Percentiles rank a stretch among this genome's conserved stretches.
Conservation (phyloP, 2,329 filamentous ascomycete genomes). For the Chaetomiaceae sp. region DNA sequence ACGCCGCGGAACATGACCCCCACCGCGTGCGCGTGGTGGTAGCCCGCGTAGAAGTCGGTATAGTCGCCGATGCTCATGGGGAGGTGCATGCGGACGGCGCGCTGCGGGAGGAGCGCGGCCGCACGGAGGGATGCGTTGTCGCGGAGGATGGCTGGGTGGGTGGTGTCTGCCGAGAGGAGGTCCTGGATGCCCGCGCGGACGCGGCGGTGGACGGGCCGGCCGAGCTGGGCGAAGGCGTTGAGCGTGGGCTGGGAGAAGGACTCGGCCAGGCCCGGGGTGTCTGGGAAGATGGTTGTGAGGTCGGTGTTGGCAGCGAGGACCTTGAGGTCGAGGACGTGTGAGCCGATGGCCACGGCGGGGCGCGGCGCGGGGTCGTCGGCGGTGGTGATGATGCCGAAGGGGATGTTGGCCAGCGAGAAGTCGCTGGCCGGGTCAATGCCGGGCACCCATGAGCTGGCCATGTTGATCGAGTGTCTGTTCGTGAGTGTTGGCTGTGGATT, state of each 20-base stretch:
- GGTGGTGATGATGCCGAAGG: conserved; percentile 69
- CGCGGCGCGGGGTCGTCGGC: conserved; percentile 35
- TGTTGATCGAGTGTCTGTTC: background rate
- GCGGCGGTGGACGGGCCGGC: conserved; percentile 60
- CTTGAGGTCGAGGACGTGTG: conserved; percentile 61
- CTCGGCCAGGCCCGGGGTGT: conserved; percentile 12
- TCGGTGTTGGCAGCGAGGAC: conserved; percentile 54
- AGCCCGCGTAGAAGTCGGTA: conserved; percentile 78
- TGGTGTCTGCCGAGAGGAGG: conserved; percentile 56
- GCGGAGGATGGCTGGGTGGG: conserved; percentile 56
- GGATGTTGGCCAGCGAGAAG: conserved; percentile 71
- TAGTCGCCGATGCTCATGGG: conserved; percentile 79
- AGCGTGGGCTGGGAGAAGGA: conserved; percentile 31
- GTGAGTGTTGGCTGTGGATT: background rate
- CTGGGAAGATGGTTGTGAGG: conserved; percentile 40
- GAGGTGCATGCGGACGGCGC: conserved; percentile 59
- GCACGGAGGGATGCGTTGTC: conserved; percentile 55
- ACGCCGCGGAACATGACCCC: conserved; percentile 69
- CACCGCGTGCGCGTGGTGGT: conserved; percentile 67
- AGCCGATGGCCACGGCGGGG: conserved; percentile 64
- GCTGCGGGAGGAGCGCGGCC: conserved; percentile 53
- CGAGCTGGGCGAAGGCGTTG: conserved; percentile 65
- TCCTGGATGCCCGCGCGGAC: conserved; percentile 66
- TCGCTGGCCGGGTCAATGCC: conserved; percentile 45
- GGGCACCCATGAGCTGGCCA: conserved; percentile 27